Base-by-base conservation (phyloP, 805 yeast genomes). In the Teunomyces lycoperdinae region DNA sequence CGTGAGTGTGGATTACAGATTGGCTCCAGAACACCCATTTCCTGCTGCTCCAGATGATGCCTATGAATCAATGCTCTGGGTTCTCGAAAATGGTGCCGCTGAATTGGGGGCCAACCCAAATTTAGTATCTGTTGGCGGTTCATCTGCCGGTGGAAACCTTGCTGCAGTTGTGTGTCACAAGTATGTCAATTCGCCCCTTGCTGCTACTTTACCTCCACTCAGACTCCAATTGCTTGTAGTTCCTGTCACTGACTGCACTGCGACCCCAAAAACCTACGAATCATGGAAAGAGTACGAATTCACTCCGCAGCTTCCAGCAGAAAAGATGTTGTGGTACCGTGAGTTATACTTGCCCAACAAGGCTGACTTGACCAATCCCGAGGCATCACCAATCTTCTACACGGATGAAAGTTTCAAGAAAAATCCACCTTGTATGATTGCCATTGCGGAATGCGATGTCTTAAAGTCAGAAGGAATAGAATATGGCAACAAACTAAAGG, bases 1-100 rank as follows among this genome's bases (percentile, higher is more conserved):
- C 10, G 60, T 78, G 9, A 62, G 71, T 6, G 75, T 77, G n/a
- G 80, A 77, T 56, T 78, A 78, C 58, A 51, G 81, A 35, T 58
- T 76, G 46, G 80, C 80, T 0, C 83, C 82, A 2, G 79, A 77
- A 55, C 52, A 61, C 53, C 76, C 76, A 17, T 78, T 63, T 56
- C 82, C 83, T 3, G 77, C 79, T 8, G 66, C 74, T 39, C 68
- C 73, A 2, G 69, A 76, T 8, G 81, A 77, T 60, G 55, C 73
- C n/a, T 72, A 62, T 49, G 65, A 59, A 32, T 58, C 78, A 3
- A 52, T 64, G 11, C 11, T 68, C 14, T 70, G 66, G 58, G 60
- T 60, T 4, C 52, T 60, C 9, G 60, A 55, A 30, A 17, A 36
- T 4, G 64, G 55, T 1, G 49, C 64, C 5, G 13, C 42, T 5